Base-by-base conservation (phyloP, 129 eudicot genomes). In the Gnaphalium uliginosum region DNA sequence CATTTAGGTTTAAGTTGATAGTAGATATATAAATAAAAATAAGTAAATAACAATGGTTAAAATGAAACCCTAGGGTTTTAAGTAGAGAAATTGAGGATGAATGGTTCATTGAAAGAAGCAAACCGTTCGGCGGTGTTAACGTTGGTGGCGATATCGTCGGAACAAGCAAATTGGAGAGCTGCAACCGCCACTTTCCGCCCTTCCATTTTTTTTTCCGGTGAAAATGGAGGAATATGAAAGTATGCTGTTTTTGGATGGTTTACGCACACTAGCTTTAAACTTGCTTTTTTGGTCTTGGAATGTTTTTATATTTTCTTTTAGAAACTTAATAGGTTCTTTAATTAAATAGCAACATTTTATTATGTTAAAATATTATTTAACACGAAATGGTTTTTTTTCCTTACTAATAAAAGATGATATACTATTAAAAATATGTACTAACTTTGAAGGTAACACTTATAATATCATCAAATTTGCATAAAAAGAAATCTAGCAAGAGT, bases 151-250 rank as follows among this genome's bases (percentile, higher is more conserved):
- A 89, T 73, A 66, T 87, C 97, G 39, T 95, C 99, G 77, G 94
- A 74, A 79, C 99, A 95, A 72, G 90, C 95, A 74, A 95, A 91
- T 73, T 95, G 96, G 11, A 91, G 86, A 74, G 99, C 97, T 8
- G 97, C 82, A 57, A 95, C 97, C 39, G 81, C 87, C 74, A 89
- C 85, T 81, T 85, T 86, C 69, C 89, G 82, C 48, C 85, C 85
- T 56, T 73, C 87, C 92, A 81, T 81, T 46, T 46, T 43, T 43
- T 51, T 15, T 7, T 22, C 68, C 69, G 74, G 68, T 46, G 79
- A 53, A 17, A 60, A 29, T 65, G 26, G 48, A 53, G 50, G 78
- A 72, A 65, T 79, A 26, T 65, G 35, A 19, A 48, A 17, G 3
- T 61, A 46, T 62, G 68, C 21, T 50, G 64, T 9, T 32, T 63